phyloP scores from a whole-genome alignment of 306 rosid species.

The Malus domestica region DNA sequence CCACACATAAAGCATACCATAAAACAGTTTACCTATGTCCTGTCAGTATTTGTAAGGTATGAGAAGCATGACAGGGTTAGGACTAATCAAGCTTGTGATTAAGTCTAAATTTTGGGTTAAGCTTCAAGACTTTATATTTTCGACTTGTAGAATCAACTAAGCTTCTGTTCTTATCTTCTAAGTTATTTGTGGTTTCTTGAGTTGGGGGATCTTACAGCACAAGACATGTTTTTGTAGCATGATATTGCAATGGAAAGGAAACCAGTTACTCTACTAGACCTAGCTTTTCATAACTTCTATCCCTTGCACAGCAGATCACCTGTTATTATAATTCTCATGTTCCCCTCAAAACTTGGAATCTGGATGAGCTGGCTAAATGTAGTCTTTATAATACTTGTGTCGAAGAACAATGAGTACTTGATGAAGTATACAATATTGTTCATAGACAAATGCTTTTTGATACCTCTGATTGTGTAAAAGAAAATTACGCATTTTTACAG shows the following conservation, averaged over 20 bases:
- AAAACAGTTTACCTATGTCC: not conserved
- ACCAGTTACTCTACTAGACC: not conserved
- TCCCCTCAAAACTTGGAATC: not conserved
- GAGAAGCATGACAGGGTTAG: not conserved
- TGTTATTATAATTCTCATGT: not conserved
- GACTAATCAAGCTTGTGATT: not conserved
- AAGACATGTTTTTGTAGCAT: not conserved
- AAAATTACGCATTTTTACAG: constrained; percentile 30
- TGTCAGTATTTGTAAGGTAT: not conserved
- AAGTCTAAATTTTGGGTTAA: not conserved
- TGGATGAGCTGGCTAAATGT: not conserved
- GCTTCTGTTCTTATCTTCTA: not conserved
- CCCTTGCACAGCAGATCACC: not conserved
- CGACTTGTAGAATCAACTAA: not conserved
- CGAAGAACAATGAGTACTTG: not conserved
- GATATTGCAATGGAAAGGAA: not conserved
- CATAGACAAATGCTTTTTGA: not conserved
- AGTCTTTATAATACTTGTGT: not conserved
- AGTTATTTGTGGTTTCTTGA: not conserved
- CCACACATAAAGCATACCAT: not conserved
- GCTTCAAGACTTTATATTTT: not conserved
- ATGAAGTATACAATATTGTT: not conserved
- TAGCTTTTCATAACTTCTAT: not conserved
- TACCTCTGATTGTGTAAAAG: not conserved
- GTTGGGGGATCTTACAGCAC: not conserved